Base-by-base conservation (phyloP, 129 eudicot genomes). In the Chrysanthemum lavandulifolium region DNA sequence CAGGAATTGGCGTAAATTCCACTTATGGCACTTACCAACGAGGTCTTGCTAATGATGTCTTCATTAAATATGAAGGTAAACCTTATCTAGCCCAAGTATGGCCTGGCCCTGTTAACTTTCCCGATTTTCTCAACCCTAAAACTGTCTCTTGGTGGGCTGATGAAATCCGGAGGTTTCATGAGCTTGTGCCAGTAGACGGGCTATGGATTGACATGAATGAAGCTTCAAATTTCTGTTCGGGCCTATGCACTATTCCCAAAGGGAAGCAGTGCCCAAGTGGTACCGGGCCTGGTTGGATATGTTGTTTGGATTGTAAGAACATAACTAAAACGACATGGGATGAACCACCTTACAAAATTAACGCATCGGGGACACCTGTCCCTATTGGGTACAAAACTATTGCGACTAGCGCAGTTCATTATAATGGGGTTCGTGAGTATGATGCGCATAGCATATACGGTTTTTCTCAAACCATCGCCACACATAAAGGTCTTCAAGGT, bases 131-230 rank as follows among this genome's bases (percentile, higher is more conserved):
- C 31, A 90, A 94, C 82, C 99, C 97, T 0, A 86, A 84, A 67
- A 84, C 99, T 0, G 96, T 86, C 10, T 75, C 82, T 6, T 94
- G 97, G 97, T 94, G 99, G 99, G 85, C 54, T 47, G 97, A 94
- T 68, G 99, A 94, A 75, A 76, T 94, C 73, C 82, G 84, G 4
- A 79, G 96, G 62, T 94, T 94, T 72, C 99, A 90, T 52, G 94
- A 90, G 43, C 91, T 94, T 40, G 97, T 88, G 49, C 99, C 99
- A 0, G 85, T 90, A n/a, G 96, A 94, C 8, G 99, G 99, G 27
- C 72, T 94, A 14, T 94, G 99, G 99, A 94, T 94, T 6, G 99
- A 94, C 76, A 94, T 90, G 99, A 94, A 94, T 13, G 99, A 94
- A 69, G 89, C 69, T 55, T 90, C 99, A 11, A 94, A 94, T 56